Percentiles rank a stretch among this genome's conserved stretches.
phyloP scores from a whole-genome alignment of 768 basidiomycete species.

The Calocera cornea region DNA sequence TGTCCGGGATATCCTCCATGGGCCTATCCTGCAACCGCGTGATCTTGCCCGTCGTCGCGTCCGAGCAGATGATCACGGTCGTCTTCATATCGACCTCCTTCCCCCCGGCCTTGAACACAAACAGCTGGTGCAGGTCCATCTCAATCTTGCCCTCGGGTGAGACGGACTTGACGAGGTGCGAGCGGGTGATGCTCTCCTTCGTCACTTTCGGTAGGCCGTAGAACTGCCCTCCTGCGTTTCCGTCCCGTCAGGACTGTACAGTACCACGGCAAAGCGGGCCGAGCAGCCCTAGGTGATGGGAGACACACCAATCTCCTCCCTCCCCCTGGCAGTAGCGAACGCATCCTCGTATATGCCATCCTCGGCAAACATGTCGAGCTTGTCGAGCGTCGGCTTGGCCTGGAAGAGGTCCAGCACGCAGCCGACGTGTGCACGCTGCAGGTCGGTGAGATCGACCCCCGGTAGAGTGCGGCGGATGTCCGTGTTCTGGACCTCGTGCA shows the following conservation, averaged over 20 bases:
- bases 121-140: slow-evolving; percentile 18
- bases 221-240: slow-evolving; percentile 21
- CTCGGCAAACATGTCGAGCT: slow-evolving; percentile 19
- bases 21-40: slow-evolving; percentile 22
- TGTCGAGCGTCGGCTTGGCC: slow-evolving; percentile 21
- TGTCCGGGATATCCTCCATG: slow-evolving; percentile 19
- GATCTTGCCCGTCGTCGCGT: slow-evolving; percentile 16
- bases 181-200: slow-evolving; percentile 16
- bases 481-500: slow-evolving; percentile 15
- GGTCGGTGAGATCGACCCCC: slow-evolving; percentile 12
- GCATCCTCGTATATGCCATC: slow-evolving; percentile 23
- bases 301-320: slow-evolving; percentile 22
- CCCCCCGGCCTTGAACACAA: slow-evolving; percentile 19
- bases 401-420: slow-evolving; percentile 23
- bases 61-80: slow-evolving; percentile 17
- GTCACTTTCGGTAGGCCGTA: slow-evolving; percentile 19
- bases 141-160: slow-evolving; percentile 13
- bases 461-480: slow-evolving; percentile 14
- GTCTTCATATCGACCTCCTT: slow-evolving; percentile 20
- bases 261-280: too few relatives aligned
- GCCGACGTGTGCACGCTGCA: slow-evolving; percentile 19
- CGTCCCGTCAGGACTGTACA: neutral
- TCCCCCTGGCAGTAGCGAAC: slow-evolving; percentile 19
- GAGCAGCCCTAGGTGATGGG: too few relatives aligned
- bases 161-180: slow-evolving; percentile 14